These are phyloP conservation scores for Beauveria sp. DNA, from an alignment of 2,329 filamentous ascomycete species.

Conservation along the genomic window DNA sequence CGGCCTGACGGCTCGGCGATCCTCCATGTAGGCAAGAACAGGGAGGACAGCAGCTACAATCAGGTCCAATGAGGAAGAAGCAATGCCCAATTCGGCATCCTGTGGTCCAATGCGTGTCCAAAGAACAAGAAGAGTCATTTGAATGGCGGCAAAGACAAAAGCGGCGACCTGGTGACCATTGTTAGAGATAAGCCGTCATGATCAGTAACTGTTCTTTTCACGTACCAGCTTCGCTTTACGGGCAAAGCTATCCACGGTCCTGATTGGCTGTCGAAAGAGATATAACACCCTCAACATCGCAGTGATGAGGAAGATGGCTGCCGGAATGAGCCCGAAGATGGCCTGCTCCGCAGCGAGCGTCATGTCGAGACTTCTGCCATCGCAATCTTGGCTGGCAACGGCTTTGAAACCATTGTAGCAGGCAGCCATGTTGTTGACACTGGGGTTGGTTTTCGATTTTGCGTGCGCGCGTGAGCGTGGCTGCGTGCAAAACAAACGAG, in stretches of 20 bases:
- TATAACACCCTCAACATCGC: background rate
- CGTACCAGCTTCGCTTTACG: too few species aligned
- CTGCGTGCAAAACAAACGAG: too few species aligned
- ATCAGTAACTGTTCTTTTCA: too few species aligned
- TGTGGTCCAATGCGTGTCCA: background rate
- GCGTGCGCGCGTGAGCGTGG: too few species aligned
- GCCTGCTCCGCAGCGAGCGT: background rate
- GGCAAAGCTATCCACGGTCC: background rate
- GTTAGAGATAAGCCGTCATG: background rate
- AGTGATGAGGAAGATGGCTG: background rate
- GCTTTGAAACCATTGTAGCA: too few species aligned
- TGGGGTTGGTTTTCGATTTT: too few species aligned
- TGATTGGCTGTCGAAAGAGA: background rate
- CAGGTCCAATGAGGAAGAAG: too few species aligned
- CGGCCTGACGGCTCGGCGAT: too few species aligned
- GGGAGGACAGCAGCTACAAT: too few species aligned
- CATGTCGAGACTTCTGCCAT: background rate
- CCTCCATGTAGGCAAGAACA: too few species aligned
- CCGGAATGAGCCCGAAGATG: background rate
- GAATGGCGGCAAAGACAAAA: background rate
- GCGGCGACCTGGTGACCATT: background rate
- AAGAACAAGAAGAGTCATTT: background rate
- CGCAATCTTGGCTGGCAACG: background rate
- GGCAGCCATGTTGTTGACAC: too few species aligned
- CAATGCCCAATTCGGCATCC: background rate